Percentiles rank a stretch among this genome's conserved stretches.
Evolutionary conservation across 176 grass and related monocot genomes (phyloP).

Genomic region (Lolium perenne): DNA sequence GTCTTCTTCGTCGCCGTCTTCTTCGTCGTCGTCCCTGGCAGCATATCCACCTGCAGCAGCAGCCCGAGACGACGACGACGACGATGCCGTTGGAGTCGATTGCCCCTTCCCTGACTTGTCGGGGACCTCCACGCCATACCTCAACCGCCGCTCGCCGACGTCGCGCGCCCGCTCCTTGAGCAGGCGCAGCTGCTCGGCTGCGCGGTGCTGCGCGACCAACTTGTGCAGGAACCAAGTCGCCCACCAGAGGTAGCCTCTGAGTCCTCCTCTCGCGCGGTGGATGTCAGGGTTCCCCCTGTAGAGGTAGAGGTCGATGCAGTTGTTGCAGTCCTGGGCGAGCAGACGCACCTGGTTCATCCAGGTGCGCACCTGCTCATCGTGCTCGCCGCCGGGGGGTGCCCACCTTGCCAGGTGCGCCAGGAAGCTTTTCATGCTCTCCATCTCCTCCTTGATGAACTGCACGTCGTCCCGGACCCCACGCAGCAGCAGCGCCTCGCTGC

Average conservation of each 20-base stretch:
- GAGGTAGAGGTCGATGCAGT: conserved; percentile 22
- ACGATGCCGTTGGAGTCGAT: neutral
- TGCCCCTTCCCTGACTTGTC: neutral
- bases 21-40: neutral
- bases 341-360: conserved; percentile 32
- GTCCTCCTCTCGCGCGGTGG: neutral
- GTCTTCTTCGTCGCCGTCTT: neutral
- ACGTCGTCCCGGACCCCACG: neutral
- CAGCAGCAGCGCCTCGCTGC: neutral
- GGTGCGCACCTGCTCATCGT: conserved; percentile 1
- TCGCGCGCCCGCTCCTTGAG: conserved; percentile 10
- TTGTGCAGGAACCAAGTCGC: neutral
- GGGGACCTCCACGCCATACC: conserved; percentile 1
- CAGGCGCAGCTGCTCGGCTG: neutral
- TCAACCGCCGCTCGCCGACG: neutral
- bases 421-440: conserved; percentile 33
- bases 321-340: conserved; percentile 23
- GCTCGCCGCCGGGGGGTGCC: neutral
- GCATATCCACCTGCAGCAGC: no score
- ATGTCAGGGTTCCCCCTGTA: neutral
- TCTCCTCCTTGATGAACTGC: conserved; percentile 17
- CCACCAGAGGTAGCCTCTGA: conserved; percentile 31
- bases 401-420: neutral
- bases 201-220: neutral
- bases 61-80: neutral